phyloP scores from a whole-genome alignment of 23 red algal species.

The Gracilaria vermiculophylla region DNA sequence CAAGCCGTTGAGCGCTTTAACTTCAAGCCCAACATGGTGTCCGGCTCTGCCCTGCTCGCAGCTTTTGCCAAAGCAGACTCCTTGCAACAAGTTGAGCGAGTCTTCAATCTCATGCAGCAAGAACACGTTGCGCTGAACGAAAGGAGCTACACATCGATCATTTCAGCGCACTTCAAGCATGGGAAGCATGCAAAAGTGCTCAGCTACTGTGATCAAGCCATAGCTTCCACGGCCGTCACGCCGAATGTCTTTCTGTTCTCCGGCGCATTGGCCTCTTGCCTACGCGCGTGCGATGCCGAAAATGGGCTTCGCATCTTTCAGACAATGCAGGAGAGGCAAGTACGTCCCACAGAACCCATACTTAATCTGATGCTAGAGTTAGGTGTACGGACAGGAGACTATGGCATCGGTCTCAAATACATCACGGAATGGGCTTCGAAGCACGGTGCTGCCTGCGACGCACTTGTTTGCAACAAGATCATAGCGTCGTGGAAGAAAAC shows the following conservation, averaged over 20 bases:
- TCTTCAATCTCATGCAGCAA: constrained; percentile 12
- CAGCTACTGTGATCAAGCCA: constrained; percentile 2
- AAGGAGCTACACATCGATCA: constrained; percentile 49
- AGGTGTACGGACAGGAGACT: constrained; percentile 8
- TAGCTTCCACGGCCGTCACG: neutral
- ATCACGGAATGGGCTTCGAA: constrained; percentile 24
- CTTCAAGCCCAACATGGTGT: constrained; percentile 39
- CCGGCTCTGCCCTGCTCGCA: constrained; percentile 33
- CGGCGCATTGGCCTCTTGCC: constrained; percentile 34
- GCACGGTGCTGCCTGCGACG: neutral
- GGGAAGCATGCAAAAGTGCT: constrained; percentile 52
- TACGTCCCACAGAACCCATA: constrained; percentile 3
- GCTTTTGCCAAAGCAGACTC: constrained; percentile 18
- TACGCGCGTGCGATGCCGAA: constrained; percentile 6
- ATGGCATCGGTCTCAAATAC: constrained; percentile 10
- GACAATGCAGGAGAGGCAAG: neutral
- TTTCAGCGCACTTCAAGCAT: constrained; percentile 20
- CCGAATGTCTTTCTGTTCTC: constrained; percentile 55
- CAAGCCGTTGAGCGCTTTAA: neutral
- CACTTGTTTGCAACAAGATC: neutral
- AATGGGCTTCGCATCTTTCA: constrained; percentile 1
- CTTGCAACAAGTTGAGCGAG: constrained; percentile 19
- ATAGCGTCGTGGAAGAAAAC: constrained; percentile 12
- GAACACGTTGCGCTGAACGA: constrained; percentile 19
- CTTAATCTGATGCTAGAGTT: constrained; percentile 38